Base-by-base conservation (phyloP, 1,284 basidiomycete species). In the Irpex rosettiformis region DNA sequence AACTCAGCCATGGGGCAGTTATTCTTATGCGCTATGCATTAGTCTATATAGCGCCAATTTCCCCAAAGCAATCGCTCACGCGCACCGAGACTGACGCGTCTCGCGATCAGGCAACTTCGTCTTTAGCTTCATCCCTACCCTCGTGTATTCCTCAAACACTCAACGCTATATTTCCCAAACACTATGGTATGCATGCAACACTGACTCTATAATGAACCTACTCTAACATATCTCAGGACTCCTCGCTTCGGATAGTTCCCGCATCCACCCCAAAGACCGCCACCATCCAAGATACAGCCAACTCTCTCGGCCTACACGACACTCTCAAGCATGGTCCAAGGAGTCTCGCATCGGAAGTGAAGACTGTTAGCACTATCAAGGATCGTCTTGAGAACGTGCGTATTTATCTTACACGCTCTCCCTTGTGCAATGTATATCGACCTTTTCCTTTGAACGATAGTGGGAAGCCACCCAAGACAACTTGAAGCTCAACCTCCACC, bases 401-500 rank as follows among this genome's bases (percentile, higher is more conserved):
- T 71, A 6, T 7, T 29, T 0, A 8, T 3, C 29, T n/a, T n/a
- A n/a, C 6, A 13, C 1, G 54, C 37, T 16, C 16, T 48, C 3
- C 24, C 57, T 25, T 37, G 42, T 8, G 24, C 7, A 10, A 16
- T 22, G 25, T 22, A 18, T 54, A 16, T 21, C 22, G 27, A 37
- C 28, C 29, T 53, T 4, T 48, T 18, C 22, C 33, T 60, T 24
- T 54, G 13, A 11, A 11, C 2, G 18, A 16, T 33, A 97, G 94
- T 99, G 96, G 96, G 88, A 94, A 58, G 87, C 87, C 64, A 96
- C 96, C 4, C 94, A 96, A 71, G 89, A 94, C 71, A 90, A 91
- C 71, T 72, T 96, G 58, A 91, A 91, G 72, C 79, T 97, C 61
- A 94, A 86, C 48, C 77, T 97, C 75, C 85, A 94, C 71, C 84